These are phyloP conservation scores for Chaetomium fimeti DNA, from an alignment of 495 filamentous ascomycete genomes.

Conservation along the genomic window DNA sequence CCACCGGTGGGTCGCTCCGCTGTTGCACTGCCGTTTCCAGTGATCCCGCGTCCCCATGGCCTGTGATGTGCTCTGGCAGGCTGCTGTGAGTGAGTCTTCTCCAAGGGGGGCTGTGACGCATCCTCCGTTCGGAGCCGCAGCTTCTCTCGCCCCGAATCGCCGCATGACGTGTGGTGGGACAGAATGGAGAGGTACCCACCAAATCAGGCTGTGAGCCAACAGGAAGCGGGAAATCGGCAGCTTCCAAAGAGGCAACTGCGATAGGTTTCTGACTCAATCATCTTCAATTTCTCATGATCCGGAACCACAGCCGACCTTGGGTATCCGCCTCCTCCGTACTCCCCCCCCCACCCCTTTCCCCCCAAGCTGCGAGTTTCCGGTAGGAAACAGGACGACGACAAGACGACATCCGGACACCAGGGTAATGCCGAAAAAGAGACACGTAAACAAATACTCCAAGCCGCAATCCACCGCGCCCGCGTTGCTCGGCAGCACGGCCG, in stretches of 20 bases:
- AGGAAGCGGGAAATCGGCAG: not conserved
- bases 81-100: not conserved
- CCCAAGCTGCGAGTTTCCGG: constrained; percentile 3
- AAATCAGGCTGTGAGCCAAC: constrained; percentile 7
- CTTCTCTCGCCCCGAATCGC: constrained; percentile 2
- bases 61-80: not conserved
- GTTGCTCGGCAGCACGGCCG: constrained; percentile 37
- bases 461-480: constrained; percentile 52
- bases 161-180: constrained; percentile 18
- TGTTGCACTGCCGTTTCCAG: not conserved
- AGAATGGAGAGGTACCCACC: constrained; percentile 1
- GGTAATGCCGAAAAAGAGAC: constrained; percentile 58
- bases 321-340: not conserved
- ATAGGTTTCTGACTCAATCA: not conserved
- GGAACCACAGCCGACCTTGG: not conserved
- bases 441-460: constrained; percentile 50
- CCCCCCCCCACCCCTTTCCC: too few relatives aligned
- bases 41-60: not conserved
- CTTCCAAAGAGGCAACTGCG: not conserved
- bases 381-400: not conserved
- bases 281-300: not conserved
- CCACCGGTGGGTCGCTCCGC: not conserved
- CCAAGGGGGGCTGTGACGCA: constrained; percentile 5
- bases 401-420: not conserved
- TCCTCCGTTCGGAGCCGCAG: constrained; percentile 16